Conservation (phyloP, 1,139 yeast genomes). For the Yamadazyma mexicana region DNA sequence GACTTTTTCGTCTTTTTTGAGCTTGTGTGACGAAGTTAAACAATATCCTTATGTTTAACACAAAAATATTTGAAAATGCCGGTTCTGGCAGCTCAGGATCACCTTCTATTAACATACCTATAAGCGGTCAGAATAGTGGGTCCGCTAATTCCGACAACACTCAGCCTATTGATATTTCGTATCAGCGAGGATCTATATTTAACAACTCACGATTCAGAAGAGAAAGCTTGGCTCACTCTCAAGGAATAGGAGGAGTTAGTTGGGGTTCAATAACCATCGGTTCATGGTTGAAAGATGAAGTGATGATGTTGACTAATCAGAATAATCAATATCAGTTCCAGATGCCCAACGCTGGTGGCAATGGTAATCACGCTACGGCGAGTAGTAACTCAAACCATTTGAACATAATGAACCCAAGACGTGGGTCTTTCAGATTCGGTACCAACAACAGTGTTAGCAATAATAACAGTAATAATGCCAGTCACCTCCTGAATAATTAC, state of each 20-base stretch:
- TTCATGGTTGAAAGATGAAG: slow-evolving; percentile 94
- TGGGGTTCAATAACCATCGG: slow-evolving; percentile 98
- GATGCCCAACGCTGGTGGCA: slow-evolving; percentile 15
- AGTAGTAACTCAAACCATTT: slow-evolving; percentile 18
- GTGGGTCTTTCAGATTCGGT: slow-evolving; percentile 40
- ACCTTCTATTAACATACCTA: slow-evolving; percentile 18
- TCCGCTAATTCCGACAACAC: slow-evolving; percentile 21
- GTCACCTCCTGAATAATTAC: slow-evolving; percentile 5
- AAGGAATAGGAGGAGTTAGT: slow-evolving; percentile 97
- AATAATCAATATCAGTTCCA: slow-evolving; percentile 21
- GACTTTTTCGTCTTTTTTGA: too few species aligned
- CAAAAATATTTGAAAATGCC: slow-evolving; percentile 31
- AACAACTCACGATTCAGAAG: slow-evolving; percentile 54
- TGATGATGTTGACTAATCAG: slow-evolving; percentile 48
- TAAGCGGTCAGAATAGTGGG: slow-evolving; percentile 1
- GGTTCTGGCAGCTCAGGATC: slow-evolving; percentile 12
- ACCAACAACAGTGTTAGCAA: slow-evolving; percentile 13
- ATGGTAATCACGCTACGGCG: slow-evolving; percentile 12
- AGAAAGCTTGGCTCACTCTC: slow-evolving; percentile 92
- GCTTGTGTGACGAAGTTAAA: too few species aligned
- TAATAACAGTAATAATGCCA: slow-evolving; percentile 15
- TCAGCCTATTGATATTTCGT: slow-evolving; percentile 50
- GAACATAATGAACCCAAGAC: slow-evolving; percentile 42
- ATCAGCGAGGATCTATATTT: slow-evolving; percentile 45
- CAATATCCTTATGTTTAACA: slow-evolving; percentile 27